Base-by-base conservation (phyloP, 305 asterid species). In the Fraxinus baroniana region DNA sequence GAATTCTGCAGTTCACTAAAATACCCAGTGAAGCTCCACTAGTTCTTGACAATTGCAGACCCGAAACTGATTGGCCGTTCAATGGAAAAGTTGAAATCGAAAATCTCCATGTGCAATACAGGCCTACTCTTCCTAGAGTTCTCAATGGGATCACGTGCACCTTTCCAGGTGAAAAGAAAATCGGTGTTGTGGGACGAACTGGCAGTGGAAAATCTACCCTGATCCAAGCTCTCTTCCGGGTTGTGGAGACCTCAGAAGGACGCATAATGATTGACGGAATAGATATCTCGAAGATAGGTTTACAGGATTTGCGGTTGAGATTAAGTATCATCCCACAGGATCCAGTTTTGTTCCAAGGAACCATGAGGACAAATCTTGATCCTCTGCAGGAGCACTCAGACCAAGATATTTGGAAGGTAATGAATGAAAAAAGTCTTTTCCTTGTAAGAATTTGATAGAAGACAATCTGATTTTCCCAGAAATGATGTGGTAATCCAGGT, bases 161-260 rank as follows among this genome's bases (percentile, higher is more conserved):
- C 13, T 92, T 94, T 81, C 94, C 95, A 0, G 90, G 92, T 7
- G 87, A 79, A 77, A 92, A 88, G 87, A 94, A 93, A 52, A 91
- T 92, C 4, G 98, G 97, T 3, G 85, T 94, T 7, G 97, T 93
- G 82, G 98, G 97, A 72, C 89, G 98, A 86, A 94, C 97, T 6
- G 98, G 98, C 80, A 91, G 98, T 83, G 98, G 98, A 18, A 93
- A 94, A 72, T 93, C 98, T 35, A 94, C 98, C 78, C 86, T 94
- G 18, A 93, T 94, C 85, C 98, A 94, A 85, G 93, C 98, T 79
- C 92, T 94, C 12, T 94, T 94, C 89, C 86, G 97, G 82, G 97
- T 91, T 0, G 97, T 92, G 30, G 98, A 94, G 86, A 97, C 94
- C 77, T 82, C 91, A 1, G 86, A 86, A 78, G 97, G 97, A 33